Evolutionary conservation across 805 yeast species (phyloP), one percentile per base, ranked within the genome.

Genomic region (Cyberlindnera maritima): DNA sequence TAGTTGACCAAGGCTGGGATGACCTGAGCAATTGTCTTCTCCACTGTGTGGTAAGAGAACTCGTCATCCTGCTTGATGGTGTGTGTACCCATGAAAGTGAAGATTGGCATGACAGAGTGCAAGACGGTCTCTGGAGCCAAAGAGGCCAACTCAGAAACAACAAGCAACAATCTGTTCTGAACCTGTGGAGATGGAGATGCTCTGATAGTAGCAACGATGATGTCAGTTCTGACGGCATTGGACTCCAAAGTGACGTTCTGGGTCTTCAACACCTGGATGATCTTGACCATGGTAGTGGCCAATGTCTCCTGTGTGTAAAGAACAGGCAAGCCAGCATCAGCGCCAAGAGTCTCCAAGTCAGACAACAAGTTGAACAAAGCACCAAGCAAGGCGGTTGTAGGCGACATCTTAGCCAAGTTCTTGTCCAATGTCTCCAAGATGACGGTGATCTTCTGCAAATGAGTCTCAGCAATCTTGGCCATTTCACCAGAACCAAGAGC

Each of bases 41-140:
- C 96, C 52, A 94, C 89, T 38, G 91, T 97, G 55, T 87, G 87
- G 28, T 85, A 85, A 0, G 97, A 89, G 61, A 88, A 92, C 62
- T 89, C 97, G 65, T 94, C 98, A 65, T 94, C 99, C 68, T 94
- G 97, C 60, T 96, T 84, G 43, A 94, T 80, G 13, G 97, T 91
- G 60, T 90, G 96, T 12, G 98, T 96, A 49, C 99, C 99, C 98
- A 94, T 94, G 59, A 94, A 94, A 1, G 99, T 94, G 72, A 94
- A 94, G 43, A 94, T 92, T n/a, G 99, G 99, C 99, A 94, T 94
- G 9, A 94, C 96, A 2, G 97, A 87, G 68, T 94, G 98, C 44
- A 94, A 71, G 25, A 94, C 90, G 26, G 86, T 80, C 60, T 92
- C 97, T 9, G 98, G 97, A 12, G 92, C 87, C 46, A 94, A 69